Percentiles rank a stretch among this genome's conserved stretches.
Evolutionary conservation across 352 stramenopile genomes (phyloP).

Genomic region (Blastocystis sp.): DNA sequence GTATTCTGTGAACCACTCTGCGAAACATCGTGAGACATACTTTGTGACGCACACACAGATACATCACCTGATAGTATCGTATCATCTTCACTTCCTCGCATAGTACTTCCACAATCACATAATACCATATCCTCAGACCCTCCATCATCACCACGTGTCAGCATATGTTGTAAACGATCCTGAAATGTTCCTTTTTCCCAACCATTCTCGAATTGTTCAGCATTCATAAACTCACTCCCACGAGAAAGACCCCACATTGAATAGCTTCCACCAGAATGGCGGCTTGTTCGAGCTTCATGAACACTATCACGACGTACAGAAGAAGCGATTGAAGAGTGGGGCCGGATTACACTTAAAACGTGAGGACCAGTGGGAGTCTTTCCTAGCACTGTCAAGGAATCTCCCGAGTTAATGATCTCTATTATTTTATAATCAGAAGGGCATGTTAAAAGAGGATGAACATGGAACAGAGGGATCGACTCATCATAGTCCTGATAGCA

Average conservation of each 20-base stretch:
- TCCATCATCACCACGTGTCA: not conserved
- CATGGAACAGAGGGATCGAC: not conserved
- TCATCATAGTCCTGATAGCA: not conserved
- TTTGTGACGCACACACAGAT: not conserved
- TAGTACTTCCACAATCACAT: not conserved
- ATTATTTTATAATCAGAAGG: not conserved
- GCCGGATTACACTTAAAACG: not conserved
- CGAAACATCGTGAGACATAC: not conserved
- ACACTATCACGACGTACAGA: not conserved
- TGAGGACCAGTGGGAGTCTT: not conserved
- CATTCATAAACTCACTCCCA: not conserved
- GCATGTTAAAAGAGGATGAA: not conserved
- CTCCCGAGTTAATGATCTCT: not conserved
- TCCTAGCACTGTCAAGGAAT: not conserved
- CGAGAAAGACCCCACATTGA: not conserved
- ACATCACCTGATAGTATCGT: not conserved
- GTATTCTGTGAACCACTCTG: not conserved
- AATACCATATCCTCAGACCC: not conserved
- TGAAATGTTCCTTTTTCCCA: not conserved
- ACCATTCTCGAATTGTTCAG: constrained; percentile 43
- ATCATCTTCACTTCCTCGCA: not conserved
- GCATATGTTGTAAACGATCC: not conserved
- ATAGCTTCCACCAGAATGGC: not conserved
- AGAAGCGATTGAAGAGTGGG: not conserved
- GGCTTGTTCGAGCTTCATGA: not conserved